Base-by-base conservation (phyloP, 75 land plant species). In the Cryptomeria japonica region DNA sequence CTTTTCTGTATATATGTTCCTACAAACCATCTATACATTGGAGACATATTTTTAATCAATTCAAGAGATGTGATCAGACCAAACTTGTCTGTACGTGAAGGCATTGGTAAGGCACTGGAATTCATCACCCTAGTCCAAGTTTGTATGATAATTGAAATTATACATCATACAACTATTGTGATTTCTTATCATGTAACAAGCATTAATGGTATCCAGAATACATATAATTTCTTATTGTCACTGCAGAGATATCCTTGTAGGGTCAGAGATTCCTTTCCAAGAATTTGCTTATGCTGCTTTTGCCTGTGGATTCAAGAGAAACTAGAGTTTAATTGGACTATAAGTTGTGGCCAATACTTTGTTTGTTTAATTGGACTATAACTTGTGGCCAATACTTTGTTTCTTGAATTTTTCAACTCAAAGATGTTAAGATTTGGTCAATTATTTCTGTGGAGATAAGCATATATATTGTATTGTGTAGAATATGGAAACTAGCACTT, bases 11-110 rank as follows among this genome's bases (percentile, higher is more conserved):
- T 92, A 28, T 92, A 92, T 79, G 93, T 92, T 11, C 93, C 93
- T 22, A 92, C 93, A 31, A 92, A 92, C 80, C 93, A 92, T 84
- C 93, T 92, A 37, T 92, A 92, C 73, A 92, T 92, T 89, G 93
- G 93, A 31, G 93, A 92, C 53, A 91, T 92, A 32, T 88, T 92
- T 58, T 64, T 92, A 41, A 61, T 92, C 58, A 89, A 91, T 64
- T 83, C 93, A 34, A 76, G 83, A 34, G 93, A 92, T 83, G 88
- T 92, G 16, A 92, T 92, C 39, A 58, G 93, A 51, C 93, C 93
- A 18, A 92, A 87, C 77, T 70, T 92, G 37, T 92, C 93, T 36
- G 93, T 92, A 6, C 93, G 93, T 7, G 93, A 92, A 91, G 93
- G 93, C 19, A 92, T 92, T 39, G 93, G 94, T 93, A 89, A 75